Conservation (phyloP, 371 early-diverging fungal species). For the Mortierella sp. region DNA sequence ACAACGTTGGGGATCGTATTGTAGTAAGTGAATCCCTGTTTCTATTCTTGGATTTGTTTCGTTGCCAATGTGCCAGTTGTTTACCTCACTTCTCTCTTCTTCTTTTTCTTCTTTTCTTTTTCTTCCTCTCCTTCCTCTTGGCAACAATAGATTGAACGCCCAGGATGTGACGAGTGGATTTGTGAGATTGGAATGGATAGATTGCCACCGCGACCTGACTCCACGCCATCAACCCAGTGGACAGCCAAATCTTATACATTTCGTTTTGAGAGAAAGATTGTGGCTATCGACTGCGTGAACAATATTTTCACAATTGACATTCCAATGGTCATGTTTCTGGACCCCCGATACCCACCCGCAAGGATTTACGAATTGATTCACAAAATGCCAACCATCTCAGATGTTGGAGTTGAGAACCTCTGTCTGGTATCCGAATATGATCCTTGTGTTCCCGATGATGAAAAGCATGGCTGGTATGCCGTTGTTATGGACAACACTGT, state of each 20-base stretch:
- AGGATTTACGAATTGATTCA: slow-evolving; percentile 37
- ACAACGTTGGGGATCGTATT: slow-evolving; percentile 42
- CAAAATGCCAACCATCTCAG: slow-evolving; percentile 37
- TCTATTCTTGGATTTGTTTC: no score
- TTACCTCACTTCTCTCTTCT: not conserved
- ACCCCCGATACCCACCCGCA: slow-evolving; percentile 48
- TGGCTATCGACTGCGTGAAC: slow-evolving; percentile 35
- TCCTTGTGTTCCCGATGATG: slow-evolving; percentile 26
- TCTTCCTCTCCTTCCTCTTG: not conserved
- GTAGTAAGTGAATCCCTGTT: slow-evolving; percentile 27
- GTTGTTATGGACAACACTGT: slow-evolving; percentile 33
- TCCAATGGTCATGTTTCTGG: slow-evolving; percentile 48
- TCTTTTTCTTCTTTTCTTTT: not conserved
- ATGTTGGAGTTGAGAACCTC: slow-evolving; percentile 49
- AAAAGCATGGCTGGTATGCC: slow-evolving; percentile 47
- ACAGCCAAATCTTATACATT: slow-evolving; percentile 35
- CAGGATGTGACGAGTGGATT: slow-evolving; percentile 46
- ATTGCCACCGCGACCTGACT: slow-evolving; percentile 30
- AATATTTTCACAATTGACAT: slow-evolving; percentile 36
- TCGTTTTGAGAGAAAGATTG: slow-evolving; percentile 45
- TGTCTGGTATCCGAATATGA: slow-evolving; percentile 30
- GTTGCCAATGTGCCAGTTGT: not conserved
- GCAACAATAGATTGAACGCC: slow-evolving; percentile 33
- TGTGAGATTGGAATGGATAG: slow-evolving; percentile 40
- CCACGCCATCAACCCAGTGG: slow-evolving; percentile 28